Evolutionary conservation across 2,329 filamentous ascomycete genomes (phyloP), one percentile per base, ranked within the genome.

Genomic region (Fusarium tupiense): DNA sequence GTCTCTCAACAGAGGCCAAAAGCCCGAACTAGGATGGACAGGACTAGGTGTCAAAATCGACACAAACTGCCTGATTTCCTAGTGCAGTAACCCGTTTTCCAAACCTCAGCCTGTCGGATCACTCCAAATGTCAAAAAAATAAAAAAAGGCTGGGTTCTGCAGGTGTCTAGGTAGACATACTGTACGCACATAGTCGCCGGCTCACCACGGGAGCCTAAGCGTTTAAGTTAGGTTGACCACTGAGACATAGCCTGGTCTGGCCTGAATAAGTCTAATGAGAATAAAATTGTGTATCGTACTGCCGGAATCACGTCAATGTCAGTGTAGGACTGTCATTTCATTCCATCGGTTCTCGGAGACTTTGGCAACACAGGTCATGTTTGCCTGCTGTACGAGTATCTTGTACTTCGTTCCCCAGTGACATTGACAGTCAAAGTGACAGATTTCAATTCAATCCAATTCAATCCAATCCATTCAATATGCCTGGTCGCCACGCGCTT

Each of bases 111-210:
- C 72, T 75, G 66, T 73, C 71, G 54, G 71, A 61, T 74, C 56
- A 31, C 71, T 68, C 46, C 66, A 67, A 66, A 50, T 52, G 19
- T 24, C 20, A 16, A 35, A 19, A 19, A 17, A 19, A 37, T 9
- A 5, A 61, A 61, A 73, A 71, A 76, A 60, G 73, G 73, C 67
- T 75, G 70, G 72, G 60, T 33, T 62, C 35, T 73, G 59, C 66
- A 70, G 59, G 61, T 52, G 59, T 61, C 57, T 59, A 29, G 19
- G 13, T 22, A 22, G 33, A 35, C 3, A 35, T 35, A 35, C 33
- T 35, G 33, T 35, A 35, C 22, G 40, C 22, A 46, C 44, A 57
- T 46, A 59, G 58, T 49, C 50, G 53, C 60, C 53, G 66, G 43
- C 66, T 69, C 50, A 53, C 49, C 33, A 61, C 56, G 71, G 67